Evolutionary conservation across 441 rosid species (phyloP).

Genomic region (Bruguiera hainesii): DNA sequence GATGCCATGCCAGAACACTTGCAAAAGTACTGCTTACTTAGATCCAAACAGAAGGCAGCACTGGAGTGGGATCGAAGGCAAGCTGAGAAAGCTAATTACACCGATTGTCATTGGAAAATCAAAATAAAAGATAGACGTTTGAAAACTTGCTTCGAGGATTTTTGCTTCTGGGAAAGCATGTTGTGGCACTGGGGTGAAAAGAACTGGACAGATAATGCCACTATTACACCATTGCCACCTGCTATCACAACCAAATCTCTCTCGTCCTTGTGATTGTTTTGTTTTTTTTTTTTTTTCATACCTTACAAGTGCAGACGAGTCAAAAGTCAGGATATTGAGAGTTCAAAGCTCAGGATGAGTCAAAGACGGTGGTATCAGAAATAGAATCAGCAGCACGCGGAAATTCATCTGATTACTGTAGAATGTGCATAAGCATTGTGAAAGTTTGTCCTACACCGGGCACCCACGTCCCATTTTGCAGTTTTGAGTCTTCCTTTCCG

Average conservation of each 20-base stretch:
- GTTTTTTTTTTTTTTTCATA: conserved; percentile 11
- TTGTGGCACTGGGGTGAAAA: conserved; percentile 88
- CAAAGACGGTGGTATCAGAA: too few species aligned
- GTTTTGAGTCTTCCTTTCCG: too few species aligned
- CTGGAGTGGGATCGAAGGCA: conserved; percentile 83
- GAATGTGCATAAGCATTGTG: too few species aligned
- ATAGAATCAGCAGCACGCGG: too few species aligned
- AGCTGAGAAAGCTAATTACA: conserved; percentile 70
- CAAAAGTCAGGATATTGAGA: conserved; percentile 4
- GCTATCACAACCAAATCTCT: conserved; percentile 25
- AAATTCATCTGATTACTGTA: too few species aligned
- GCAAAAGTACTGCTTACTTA: conserved; percentile 66
- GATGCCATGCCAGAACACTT: conserved; percentile 74
- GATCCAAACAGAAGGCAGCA: conserved; percentile 81
- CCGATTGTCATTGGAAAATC: conserved; percentile 80
- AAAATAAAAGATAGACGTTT: conserved; percentile 65
- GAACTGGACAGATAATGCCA: conserved; percentile 61
- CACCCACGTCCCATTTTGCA: too few species aligned
- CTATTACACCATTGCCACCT: conserved; percentile 32
- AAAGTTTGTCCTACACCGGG: too few species aligned
- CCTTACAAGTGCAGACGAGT: conserved; percentile 20
- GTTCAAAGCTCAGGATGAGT: not conserved
- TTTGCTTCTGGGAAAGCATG: conserved; percentile 88
- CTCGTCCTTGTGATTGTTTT: conserved; percentile 30
- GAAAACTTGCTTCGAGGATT: conserved; percentile 58